Percentiles rank a stretch among this genome's conserved stretches.
Conservation (phyloP, 2,329 filamentous ascomycete genomes). For the Claviceps fusiformis region DNA sequence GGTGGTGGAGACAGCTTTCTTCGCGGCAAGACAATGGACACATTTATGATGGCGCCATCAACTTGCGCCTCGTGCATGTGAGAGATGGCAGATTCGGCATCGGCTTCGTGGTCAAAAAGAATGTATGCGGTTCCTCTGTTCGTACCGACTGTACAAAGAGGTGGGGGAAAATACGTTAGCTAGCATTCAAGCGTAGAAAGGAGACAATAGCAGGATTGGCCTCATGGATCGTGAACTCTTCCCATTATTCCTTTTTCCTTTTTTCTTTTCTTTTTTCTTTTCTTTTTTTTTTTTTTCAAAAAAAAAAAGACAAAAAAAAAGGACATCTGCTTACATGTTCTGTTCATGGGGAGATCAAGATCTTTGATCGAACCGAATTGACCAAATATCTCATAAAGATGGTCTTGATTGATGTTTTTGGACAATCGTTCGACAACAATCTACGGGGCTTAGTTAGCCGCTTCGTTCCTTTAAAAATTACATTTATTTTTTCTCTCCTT, state of each 20-base stretch:
- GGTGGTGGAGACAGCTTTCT: slow-evolving; percentile 72
- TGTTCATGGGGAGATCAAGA: slow-evolving; percentile 80
- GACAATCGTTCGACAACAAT: slow-evolving; percentile 94
- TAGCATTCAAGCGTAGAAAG: too few relatives aligned
- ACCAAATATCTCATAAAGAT: slow-evolving; percentile 85
- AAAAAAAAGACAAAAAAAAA: neutral
- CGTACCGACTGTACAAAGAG: slow-evolving; percentile 49
- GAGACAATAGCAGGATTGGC: neutral
- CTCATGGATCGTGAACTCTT: neutral
- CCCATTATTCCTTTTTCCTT: neutral
- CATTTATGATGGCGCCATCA: slow-evolving; percentile 69
- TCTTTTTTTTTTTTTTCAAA: too few relatives aligned
- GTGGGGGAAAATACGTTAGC: neutral
- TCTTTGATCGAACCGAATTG: slow-evolving; percentile 76
- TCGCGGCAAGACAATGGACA: slow-evolving; percentile 76
- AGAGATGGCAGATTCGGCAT: slow-evolving; percentile 78
- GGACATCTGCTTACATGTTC: slow-evolving; percentile 49
- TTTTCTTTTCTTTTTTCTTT: too few relatives aligned
- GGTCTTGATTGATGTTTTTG: slow-evolving; percentile 82
- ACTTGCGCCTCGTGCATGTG: slow-evolving; percentile 98
- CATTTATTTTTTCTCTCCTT: neutral
- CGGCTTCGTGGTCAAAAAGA: slow-evolving; percentile 59
- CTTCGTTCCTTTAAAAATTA: neutral
- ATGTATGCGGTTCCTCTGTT: slow-evolving; percentile 94
- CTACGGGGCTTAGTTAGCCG: slow-evolving; percentile 36